A percentile compares a stretch with the other conserved stretches of the same genome.
phyloP scores from a whole-genome alignment of 495 filamentous ascomycete genomes.

The Hypomontagnella monticulosa region DNA sequence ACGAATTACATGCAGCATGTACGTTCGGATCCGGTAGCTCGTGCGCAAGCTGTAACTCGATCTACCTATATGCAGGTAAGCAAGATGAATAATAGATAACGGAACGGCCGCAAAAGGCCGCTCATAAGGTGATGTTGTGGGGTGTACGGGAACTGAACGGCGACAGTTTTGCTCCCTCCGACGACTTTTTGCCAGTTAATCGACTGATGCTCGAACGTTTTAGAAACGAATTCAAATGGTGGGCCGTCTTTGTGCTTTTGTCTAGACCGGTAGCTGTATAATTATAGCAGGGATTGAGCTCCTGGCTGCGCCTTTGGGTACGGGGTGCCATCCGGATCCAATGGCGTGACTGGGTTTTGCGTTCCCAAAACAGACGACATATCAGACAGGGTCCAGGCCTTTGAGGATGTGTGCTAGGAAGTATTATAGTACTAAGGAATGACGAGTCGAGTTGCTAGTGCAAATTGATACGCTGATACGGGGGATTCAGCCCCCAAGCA shows the following conservation, averaged over 20 bases:
- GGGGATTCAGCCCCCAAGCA: conserved; percentile 9
- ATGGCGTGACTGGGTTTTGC: conserved; percentile 10
- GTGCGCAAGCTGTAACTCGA: conserved; percentile 16
- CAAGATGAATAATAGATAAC: not conserved
- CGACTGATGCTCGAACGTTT: conserved; percentile 41
- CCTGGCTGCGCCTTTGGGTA: conserved; percentile 25
- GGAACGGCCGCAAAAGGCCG: too few species aligned
- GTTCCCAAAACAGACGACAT: conserved; percentile 11
- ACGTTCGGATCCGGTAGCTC: conserved; percentile 9
- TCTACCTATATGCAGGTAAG: conserved; percentile 23
- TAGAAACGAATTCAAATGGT: not conserved
- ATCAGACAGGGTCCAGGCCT: conserved; percentile 25
- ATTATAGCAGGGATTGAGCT: conserved; percentile 27
- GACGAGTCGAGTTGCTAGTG: not conserved
- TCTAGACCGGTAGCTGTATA: conserved; percentile 8
- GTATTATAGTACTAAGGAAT: not conserved
- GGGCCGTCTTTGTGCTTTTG: conserved; percentile 11
- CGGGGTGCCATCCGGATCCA: conserved; percentile 30
- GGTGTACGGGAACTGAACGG: conserved; percentile 7
- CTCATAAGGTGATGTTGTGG: conserved; percentile 19
- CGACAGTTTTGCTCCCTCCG: conserved; percentile 6
- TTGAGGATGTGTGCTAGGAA: not conserved
- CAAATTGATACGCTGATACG: not conserved
- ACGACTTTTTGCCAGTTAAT: conserved; percentile 22
- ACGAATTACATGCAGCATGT: conserved; percentile 16